These are phyloP conservation scores for Verbascum thapsus DNA, from an alignment of 257 asterid species.

Conservation along the genomic window DNA sequence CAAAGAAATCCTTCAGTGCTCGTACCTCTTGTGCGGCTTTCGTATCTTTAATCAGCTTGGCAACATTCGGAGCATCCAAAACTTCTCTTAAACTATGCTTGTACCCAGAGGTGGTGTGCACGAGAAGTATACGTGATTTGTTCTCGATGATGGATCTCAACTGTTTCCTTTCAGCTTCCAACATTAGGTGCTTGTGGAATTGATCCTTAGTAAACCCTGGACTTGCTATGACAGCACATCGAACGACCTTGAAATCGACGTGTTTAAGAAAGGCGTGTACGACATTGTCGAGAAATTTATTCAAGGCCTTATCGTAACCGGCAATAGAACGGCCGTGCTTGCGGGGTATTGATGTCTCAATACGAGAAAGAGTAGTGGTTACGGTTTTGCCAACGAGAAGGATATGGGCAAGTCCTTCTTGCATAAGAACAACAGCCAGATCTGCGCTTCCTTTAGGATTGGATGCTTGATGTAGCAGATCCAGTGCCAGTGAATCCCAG, in stretches of 20 bases:
- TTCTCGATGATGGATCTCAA: constrained; percentile 88
- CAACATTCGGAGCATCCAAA: constrained; percentile 89
- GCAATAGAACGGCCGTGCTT: constrained; percentile 95
- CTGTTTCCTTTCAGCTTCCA: constrained; percentile 96
- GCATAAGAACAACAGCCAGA: constrained; percentile 91
- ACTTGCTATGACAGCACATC: constrained; percentile 97
- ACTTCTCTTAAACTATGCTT: constrained; percentile 96
- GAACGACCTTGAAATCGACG: constrained; percentile 82
- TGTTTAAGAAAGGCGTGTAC: constrained; percentile 82
- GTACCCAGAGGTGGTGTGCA: constrained; percentile 93
- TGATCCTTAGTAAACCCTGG: constrained; percentile 99
- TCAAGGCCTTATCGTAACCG: constrained; percentile 94
- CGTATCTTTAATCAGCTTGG: constrained; percentile 94
- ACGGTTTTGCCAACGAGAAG: constrained; percentile 89
- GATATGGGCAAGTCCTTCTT: constrained; percentile 89
- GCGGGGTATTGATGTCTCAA: constrained; percentile 96
- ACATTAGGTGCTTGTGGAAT: constrained; percentile 80
- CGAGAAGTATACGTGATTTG: constrained; percentile 87
- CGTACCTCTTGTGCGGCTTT: constrained; percentile 97
- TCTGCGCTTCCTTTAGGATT: constrained; percentile 97
- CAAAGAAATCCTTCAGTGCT: constrained; percentile 81
- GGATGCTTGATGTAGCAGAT: constrained; percentile 80
- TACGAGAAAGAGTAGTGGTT: constrained; percentile 75
- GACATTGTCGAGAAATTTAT: constrained; percentile 78
- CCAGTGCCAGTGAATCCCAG: constrained; percentile 91